Evolutionary conservation across 164 flowering plant genomes (phyloP), one percentile per base, ranked within the genome.

Genomic region (Chimonanthus praecox): DNA sequence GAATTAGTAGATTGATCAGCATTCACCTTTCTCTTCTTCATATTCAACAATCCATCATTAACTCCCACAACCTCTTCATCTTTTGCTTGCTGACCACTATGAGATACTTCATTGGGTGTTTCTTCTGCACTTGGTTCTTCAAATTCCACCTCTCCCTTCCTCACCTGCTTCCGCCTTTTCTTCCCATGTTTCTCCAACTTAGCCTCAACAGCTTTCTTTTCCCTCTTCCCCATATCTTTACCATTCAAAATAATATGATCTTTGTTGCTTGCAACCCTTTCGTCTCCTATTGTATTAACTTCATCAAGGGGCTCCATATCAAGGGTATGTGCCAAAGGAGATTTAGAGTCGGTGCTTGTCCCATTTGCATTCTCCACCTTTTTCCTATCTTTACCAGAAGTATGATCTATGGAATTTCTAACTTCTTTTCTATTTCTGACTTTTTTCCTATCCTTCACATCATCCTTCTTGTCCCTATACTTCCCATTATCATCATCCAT

Each of bases 1-100:
- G 75, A 62, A 49, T 72, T 75, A 64, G 20, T 70, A 21, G 76
- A 18, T 13, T 43, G 43, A 65, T 76, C 68, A 18, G 62, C 33
- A 6, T 0, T 47, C 13, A 65, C 60, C 60, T 54, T 54, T n/a
- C 60, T 54, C 16, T 54, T 54, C 60, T 15, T 54, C 10, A 54
- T 13, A 54, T 54, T 54, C 60, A 54, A 54, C 60, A 11, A 4
- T n/a, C 60, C 60, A 54, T 54, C 5, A 15, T 13, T 54, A 54
- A 54, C 60, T 0, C 16, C 16, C 60, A 54, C 60, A 54, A n/a
- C 60, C 60, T 54, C 60, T 54, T 13, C 16, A 54, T 54, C 60
- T 13, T 54, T 54, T 54, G 60, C n/a, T 54, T 8, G 11, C 60
- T 54, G 16, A 54, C 4, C 60, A 4, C 11, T 54, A 13, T 13